Percentiles rank a stretch among this genome's conserved stretches.
Evolutionary conservation across 768 basidiomycete genomes (phyloP).

Genomic region (Panaeolus papilionaceus): DNA sequence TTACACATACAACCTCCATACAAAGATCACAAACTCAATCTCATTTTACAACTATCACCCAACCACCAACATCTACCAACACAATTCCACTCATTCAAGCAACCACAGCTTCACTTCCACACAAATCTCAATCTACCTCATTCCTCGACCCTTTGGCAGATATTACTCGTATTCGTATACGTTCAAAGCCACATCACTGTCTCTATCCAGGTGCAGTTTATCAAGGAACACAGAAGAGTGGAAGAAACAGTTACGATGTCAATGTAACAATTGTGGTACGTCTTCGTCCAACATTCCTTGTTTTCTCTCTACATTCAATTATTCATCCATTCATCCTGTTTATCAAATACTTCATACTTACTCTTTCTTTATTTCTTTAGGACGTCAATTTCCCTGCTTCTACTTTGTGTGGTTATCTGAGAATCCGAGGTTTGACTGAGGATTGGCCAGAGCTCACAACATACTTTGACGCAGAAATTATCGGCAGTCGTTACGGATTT

Average conservation of each 20-base stretch:
- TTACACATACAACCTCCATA: neutral
- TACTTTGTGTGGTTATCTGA: slow-evolving; percentile 89
- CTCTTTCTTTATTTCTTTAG: slow-evolving; percentile 40
- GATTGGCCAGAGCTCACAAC: slow-evolving; percentile 97
- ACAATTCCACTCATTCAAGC: neutral
- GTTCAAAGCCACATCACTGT: slow-evolving; percentile 75
- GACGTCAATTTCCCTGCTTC: slow-evolving; percentile 91
- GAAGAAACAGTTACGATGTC: slow-evolving; percentile 93
- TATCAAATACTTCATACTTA: neutral
- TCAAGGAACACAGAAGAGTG: slow-evolving; percentile 92
- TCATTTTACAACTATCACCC: slow-evolving; percentile 18
- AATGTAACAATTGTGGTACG: slow-evolving; percentile 90
- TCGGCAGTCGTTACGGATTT: slow-evolving; percentile 90
- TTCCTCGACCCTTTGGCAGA: slow-evolving; percentile 65
- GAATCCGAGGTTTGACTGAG: slow-evolving; percentile 90
- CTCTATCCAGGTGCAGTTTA: slow-evolving; percentile 90
- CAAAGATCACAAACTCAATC: slow-evolving; percentile 5
- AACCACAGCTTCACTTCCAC: slow-evolving; percentile 20
- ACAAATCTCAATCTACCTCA: slow-evolving; percentile 21
- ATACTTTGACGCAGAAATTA: slow-evolving; percentile 96
- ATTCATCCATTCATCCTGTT: neutral
- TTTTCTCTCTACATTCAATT: slow-evolving; percentile 15
- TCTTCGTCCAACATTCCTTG: slow-evolving; percentile 28
- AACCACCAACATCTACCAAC: slow-evolving; percentile 3
- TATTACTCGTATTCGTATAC: slow-evolving; percentile 78